Conservation (phyloP, 2,329 filamentous ascomycete species). For the Aspergillus niger region DNA sequence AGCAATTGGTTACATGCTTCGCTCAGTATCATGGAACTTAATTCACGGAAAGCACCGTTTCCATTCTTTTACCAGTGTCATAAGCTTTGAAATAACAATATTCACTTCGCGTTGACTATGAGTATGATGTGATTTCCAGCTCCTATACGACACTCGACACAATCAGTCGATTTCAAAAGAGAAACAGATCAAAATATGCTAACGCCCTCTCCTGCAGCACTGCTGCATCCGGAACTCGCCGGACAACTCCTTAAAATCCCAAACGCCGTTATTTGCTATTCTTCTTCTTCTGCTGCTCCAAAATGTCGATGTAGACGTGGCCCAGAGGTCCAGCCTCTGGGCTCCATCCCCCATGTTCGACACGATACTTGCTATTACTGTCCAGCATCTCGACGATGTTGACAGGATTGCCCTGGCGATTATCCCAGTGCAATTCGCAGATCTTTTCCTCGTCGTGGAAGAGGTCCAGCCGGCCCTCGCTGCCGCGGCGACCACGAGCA, state of each 20-base stretch:
- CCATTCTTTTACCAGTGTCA: no score
- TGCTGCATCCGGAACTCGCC: background rate
- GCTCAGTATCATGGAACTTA: no score
- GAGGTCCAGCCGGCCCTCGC: constrained; percentile 35
- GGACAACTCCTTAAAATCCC: background rate
- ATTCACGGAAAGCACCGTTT: no score
- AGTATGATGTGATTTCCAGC: no score
- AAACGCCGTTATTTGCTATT: background rate
- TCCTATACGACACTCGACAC: no score
- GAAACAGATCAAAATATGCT: background rate
- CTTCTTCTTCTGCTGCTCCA: constrained; percentile 26
- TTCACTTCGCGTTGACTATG: no score
- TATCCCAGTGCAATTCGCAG: constrained; percentile 38
- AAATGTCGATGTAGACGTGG: constrained; percentile 35
- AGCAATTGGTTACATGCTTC: no score
- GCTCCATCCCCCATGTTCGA: constrained; percentile 36
- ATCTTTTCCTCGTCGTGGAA: constrained; percentile 36
- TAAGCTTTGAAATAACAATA: no score
- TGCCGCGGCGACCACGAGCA: constrained; percentile 34
- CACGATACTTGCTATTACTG: constrained; percentile 26
- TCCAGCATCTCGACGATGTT: constrained; percentile 34
- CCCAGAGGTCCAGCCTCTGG: constrained; percentile 32
- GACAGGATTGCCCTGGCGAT: constrained; percentile 24
- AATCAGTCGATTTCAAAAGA: no score
- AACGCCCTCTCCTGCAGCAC: background rate